Conservation (phyloP, 768 basidiomycete species). For the Suillus americanus region DNA sequence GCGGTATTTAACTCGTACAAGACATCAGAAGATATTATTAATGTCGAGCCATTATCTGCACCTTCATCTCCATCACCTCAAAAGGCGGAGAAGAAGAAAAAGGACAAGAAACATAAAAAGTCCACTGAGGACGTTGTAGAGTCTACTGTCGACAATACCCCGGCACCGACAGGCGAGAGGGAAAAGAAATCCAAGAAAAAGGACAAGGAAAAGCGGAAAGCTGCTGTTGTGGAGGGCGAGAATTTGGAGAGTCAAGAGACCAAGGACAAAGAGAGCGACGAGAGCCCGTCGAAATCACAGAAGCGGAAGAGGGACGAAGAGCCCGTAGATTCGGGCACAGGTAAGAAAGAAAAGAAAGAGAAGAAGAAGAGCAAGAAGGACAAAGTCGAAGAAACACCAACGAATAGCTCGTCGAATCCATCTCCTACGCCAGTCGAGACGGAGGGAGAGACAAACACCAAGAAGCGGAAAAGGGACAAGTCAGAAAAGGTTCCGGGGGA, state of each 20-base stretch:
- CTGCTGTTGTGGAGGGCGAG: slow-evolving; percentile 11
- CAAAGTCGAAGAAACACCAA: slow-evolving; percentile 26
- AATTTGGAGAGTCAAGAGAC: slow-evolving; percentile 18
- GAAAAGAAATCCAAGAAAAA: slow-evolving; percentile 18
- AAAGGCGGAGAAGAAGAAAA: slow-evolving; percentile 20
- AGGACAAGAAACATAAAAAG: slow-evolving; percentile 14
- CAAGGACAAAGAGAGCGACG: slow-evolving; percentile 9
- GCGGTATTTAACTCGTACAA: slow-evolving; percentile 3
- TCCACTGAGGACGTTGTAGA: slow-evolving; percentile 15
- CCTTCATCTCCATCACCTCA: not conserved
- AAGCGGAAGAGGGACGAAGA: slow-evolving; percentile 33
- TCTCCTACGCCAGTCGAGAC: not conserved
- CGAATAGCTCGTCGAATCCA: slow-evolving; percentile 2
- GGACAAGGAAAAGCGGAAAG: slow-evolving; percentile 19
- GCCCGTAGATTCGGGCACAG: slow-evolving; percentile 11
- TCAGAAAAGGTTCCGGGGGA: slow-evolving; percentile 16
- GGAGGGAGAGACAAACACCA: slow-evolving; percentile 24
- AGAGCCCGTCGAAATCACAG: slow-evolving; percentile 25
- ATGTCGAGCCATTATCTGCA: not conserved
- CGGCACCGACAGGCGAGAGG: slow-evolving; percentile 9
- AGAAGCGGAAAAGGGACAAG: slow-evolving; percentile 22
- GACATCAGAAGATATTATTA: slow-evolving; percentile 8
- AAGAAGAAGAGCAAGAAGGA: slow-evolving; percentile 25
- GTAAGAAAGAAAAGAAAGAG: slow-evolving; percentile 7
- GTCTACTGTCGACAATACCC: slow-evolving; percentile 12